Conservation (phyloP, 2,329 filamentous ascomycete species). For the Neonectria hederae region DNA sequence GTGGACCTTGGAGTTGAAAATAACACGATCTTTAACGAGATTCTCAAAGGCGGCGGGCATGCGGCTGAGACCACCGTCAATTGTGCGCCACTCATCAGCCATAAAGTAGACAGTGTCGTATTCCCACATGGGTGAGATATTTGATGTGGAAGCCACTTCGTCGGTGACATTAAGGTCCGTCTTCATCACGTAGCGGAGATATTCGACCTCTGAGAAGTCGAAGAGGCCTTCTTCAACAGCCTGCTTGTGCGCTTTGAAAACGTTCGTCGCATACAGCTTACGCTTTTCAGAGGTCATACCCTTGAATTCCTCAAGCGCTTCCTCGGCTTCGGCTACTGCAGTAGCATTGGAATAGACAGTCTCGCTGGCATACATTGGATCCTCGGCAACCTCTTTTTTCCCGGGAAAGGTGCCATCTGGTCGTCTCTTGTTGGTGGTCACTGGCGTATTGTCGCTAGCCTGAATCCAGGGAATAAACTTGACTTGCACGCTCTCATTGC, state of each 20-base stretch:
- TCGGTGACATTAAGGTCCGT: constrained; percentile 51
- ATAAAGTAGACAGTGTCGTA: constrained; percentile 42
- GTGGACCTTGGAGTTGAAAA: constrained; percentile 37
- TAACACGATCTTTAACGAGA: constrained; percentile 41
- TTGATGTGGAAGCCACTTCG: constrained; percentile 40
- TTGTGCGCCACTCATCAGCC: constrained; percentile 40
- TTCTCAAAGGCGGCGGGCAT: constrained; percentile 49
- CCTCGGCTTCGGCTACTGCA: constrained; percentile 34
- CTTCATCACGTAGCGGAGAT: constrained; percentile 47
- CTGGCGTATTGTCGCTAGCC: constrained; percentile 50
- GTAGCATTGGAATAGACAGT: constrained; percentile 39
- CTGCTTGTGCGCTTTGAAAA: constrained; percentile 45
- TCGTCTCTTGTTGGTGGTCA: constrained; percentile 36
- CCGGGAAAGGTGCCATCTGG: constrained; percentile 42
- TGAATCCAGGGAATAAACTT: constrained; percentile 73
- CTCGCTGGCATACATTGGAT: constrained; percentile 29
- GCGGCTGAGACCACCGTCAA: constrained; percentile 48
- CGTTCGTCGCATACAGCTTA: constrained; percentile 37
- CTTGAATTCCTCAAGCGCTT: constrained; percentile 42
- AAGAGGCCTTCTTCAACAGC: constrained; percentile 43
- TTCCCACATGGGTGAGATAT: constrained; percentile 44
- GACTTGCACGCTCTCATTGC: constrained; percentile 58
- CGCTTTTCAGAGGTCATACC: constrained; percentile 35
- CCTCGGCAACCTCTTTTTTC: constrained; percentile 35
- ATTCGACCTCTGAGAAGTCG: constrained; percentile 44